Base-by-base conservation (phyloP, 371 early-diverging fungal species). In the Funneliformis caledonium region DNA sequence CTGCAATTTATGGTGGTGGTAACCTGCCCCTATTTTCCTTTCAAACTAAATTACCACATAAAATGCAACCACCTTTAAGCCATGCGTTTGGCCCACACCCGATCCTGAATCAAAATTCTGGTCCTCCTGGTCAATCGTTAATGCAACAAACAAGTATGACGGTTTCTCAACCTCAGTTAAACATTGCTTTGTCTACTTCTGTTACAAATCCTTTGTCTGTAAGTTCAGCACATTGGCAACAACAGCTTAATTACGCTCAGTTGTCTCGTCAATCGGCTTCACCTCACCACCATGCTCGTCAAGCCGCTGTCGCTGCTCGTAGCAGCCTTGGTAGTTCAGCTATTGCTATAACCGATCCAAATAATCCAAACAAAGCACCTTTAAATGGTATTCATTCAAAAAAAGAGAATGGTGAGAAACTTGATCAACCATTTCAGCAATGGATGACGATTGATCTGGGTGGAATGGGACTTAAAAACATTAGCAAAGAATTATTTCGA, bases 371-470 rank as follows among this genome's bases (percentile, higher is more conserved):
- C 60, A 90, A 89, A 83, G 65, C 85, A 4, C 79, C 87, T n/a
- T 84, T 84, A 19, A 82, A 83, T 72, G 83, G 84, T 47, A 81
- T 82, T n/a, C 81, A 83, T 22, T 84, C 86, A 2, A 86, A 87
- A 56, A 86, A 64, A 48, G 64, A 89, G 80, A 88, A 82, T 47
- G 43, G 81, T 75, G 83, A 70, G 74, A 76, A 76, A 47, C 42
- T 47, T 1, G 60, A 52, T 52, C 64, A 47, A 50, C 80, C 80
- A 37, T 79, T 81, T 73, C 86, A 88, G 59, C 86, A 87, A 43
- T 97, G 97, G 97, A 92, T 94, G 4, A 89, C 90, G 1, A 83
- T 98, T 42, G 98, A 98, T 86, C 86, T 98, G 82, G 97, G 97
- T 42, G 97, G 98, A 43, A 96, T 98, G 96, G 92, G 91, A 5